Evolutionary conservation across 768 basidiomycete genomes (phyloP).

Genomic region (Lactifluus rugatus): DNA sequence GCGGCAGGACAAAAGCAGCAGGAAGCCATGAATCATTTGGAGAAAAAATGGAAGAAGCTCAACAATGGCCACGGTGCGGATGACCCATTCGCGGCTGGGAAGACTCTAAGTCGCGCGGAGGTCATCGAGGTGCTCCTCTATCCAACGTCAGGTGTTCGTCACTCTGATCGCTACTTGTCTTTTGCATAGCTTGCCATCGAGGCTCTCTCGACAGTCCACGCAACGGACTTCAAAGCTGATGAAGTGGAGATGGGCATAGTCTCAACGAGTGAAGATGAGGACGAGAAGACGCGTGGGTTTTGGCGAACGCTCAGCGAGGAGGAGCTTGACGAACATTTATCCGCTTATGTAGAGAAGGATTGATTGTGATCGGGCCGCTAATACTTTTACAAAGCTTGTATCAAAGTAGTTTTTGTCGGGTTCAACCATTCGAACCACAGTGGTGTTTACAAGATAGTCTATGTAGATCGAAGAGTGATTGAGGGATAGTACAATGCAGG

Average conservation of each 20-base stretch:
- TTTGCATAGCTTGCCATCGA: slow-evolving; percentile 79
- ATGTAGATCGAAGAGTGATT: neutral
- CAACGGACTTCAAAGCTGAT: slow-evolving; percentile 90
- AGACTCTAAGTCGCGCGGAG: slow-evolving; percentile 59
- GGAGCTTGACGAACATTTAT: slow-evolving; percentile 70
- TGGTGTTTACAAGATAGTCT: slow-evolving; percentile 3
- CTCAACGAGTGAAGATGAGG: slow-evolving; percentile 65
- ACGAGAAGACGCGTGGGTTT: slow-evolving; percentile 55
- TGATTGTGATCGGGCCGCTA: slow-evolving; percentile 29
- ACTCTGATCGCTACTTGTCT: neutral
- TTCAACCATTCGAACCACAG: neutral
- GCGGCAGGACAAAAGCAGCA: slow-evolving; percentile 96
- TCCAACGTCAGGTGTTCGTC: neutral
- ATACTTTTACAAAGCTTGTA: neutral
- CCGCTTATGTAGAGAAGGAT: slow-evolving; percentile 87
- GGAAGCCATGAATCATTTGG: slow-evolving; percentile 96
- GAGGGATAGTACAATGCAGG: slow-evolving; percentile 12
- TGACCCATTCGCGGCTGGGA: slow-evolving; percentile 66
- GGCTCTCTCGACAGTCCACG: slow-evolving; percentile 85
- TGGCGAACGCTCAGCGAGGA: slow-evolving; percentile 74
- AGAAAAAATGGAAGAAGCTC: slow-evolving; percentile 98
- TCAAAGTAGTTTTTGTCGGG: neutral
- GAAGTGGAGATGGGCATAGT: slow-evolving; percentile 97
- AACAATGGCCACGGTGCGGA: slow-evolving; percentile 71
- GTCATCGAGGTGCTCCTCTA: slow-evolving; percentile 77